Base-by-base conservation (phyloP, 148 eudicot genomes). In the Rheum nobile region DNA sequence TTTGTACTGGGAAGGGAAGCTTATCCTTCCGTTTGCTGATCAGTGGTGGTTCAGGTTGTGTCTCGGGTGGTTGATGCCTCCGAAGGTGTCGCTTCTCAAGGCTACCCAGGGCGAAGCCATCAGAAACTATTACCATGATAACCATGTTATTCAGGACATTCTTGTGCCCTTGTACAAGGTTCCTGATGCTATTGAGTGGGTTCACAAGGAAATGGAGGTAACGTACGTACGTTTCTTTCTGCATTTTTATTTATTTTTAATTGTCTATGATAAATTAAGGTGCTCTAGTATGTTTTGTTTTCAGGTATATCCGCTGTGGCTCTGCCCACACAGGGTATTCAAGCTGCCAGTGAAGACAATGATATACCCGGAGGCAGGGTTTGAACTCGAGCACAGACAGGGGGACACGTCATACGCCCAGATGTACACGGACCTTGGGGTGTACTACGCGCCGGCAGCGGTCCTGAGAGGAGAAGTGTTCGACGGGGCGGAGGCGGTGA, bases 51-150 rank as follows among this genome's bases (percentile, higher is more conserved):
- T 69, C 8, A 17, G 72, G 26, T 3, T 69, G 7, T 21, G 37
- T 1, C n/a, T 69, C 0, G 72, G 72, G 4, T 69, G 72, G 72
- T 10, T 69, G 24, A 69, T 69, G 72, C 72, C 72, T 31, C 72
- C 72, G 0, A 69, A 69, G 72, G 72, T 69, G 9, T 69, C 72
- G 17, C 72, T 69, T 69, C 46, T 69, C 0, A 69, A 69, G 72
- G 72, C 72, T 7, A 69, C 72, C 1, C 72, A 69, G 10, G 72
- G 72, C n/a, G 72, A 69, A 1, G 43, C 43, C 2, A 37, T 69
- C 1, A 69, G 72, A 37, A 69, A 69, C 72, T 69, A 69, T n/a
- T 69, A 69, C 37, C 72, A 69, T 69, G 72, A 69, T n/a, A 69
- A 69, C 4, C 72, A 69, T 41, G 72, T 69, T 9, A 69, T 69